These are phyloP conservation scores for Aphanomyces astaci DNA, from an alignment of 352 stramenopile species.

Conservation along the genomic window DNA sequence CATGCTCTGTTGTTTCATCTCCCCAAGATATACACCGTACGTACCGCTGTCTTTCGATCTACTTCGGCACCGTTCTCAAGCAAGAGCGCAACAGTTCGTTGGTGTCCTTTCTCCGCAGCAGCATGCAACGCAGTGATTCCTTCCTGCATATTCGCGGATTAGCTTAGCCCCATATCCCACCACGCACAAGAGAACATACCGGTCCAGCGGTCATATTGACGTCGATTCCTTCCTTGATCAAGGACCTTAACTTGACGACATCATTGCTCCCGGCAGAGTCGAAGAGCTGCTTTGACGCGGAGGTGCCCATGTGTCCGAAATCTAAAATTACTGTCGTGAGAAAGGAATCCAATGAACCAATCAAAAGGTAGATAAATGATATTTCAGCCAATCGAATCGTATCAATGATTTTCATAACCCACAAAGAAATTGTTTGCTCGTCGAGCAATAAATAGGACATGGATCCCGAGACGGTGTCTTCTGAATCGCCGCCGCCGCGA, in stretches of 20 bases:
- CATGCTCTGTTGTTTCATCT: no score
- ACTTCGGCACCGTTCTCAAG: conserved; percentile 18
- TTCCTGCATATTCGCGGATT: conserved; percentile 13
- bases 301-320: conserved; percentile 13
- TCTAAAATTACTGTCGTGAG: conserved; percentile 17
- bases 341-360: conserved; percentile 22
- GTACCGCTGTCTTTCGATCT: conserved; percentile 17
- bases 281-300: conserved; percentile 22
- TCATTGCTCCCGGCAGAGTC: conserved; percentile 27
- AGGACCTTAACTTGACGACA: conserved; percentile 30
- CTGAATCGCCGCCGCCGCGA: background rate
- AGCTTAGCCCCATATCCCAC: no score
- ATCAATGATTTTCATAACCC: background rate
- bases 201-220: conserved; percentile 10
- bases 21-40: no score
- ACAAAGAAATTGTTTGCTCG: no score
- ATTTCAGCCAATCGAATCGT: conserved; percentile 1
- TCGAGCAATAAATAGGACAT: no score
- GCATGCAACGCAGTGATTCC: conserved; percentile 17
- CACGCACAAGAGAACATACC: conserved; percentile 2
- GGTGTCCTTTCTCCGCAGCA: conserved; percentile 20
- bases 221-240: conserved; percentile 19
- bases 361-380: background rate
- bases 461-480: background rate
- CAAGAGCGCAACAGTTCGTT: conserved; percentile 1